Evolutionary conservation across 1,284 basidiomycete genomes (phyloP).

Genomic region (Sutorius eximius): DNA sequence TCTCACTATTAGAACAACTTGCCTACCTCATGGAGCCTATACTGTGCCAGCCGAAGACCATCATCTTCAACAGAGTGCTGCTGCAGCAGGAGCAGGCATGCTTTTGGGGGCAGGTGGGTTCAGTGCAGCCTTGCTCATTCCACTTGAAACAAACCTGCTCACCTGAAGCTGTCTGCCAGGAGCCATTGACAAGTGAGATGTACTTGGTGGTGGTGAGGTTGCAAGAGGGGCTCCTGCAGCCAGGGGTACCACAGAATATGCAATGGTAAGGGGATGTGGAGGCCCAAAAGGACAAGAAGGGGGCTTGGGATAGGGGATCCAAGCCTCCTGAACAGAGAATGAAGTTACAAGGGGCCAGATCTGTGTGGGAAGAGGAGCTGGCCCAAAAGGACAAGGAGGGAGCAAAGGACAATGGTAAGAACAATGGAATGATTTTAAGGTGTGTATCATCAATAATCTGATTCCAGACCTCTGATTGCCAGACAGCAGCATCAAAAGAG

Average conservation of each 20-base stretch:
- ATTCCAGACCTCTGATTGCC: background rate
- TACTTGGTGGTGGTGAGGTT: background rate
- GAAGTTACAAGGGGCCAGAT: too few relatives aligned
- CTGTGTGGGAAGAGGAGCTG: background rate
- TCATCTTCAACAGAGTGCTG: too few relatives aligned
- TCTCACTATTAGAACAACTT: too few relatives aligned
- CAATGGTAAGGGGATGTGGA: background rate
- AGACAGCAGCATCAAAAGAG: background rate
- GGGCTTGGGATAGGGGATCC: accelerated
- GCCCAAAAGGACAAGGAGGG: background rate
- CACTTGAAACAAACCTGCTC: background rate
- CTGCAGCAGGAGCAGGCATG: background rate
- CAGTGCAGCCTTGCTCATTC: background rate
- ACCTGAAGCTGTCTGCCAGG: background rate
- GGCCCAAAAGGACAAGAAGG: background rate
- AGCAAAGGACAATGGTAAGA: accelerated
- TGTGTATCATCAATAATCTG: background rate
- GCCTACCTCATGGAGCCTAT: too few relatives aligned
- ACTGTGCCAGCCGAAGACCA: too few relatives aligned
- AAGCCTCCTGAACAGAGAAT: too few relatives aligned
- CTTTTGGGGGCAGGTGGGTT: accelerated
- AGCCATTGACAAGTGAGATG: background rate
- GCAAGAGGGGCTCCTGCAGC: too few relatives aligned
- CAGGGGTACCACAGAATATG: too few relatives aligned
- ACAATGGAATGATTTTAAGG: background rate